Base-by-base conservation (phyloP, 1,139 yeast genomes). In the Torulaspora globosa region DNA sequence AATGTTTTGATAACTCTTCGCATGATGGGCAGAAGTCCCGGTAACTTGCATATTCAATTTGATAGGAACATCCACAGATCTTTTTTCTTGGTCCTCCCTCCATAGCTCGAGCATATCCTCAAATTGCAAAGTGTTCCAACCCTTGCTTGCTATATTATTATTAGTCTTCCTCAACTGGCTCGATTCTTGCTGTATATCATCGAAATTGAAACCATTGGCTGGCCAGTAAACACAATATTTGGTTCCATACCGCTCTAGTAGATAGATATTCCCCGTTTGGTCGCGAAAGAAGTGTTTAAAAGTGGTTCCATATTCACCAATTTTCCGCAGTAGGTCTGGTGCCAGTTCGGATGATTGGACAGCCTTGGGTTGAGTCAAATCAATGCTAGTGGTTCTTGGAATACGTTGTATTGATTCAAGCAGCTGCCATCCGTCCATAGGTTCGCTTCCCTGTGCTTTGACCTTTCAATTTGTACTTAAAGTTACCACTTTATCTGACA, bases 371-470 rank as follows among this genome's bases (percentile, higher is more conserved):
- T 30, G 37, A 11, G 38, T 26, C 14, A 35, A 24, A 36, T 51
- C 46, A 10, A 47, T 23, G 2, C 33, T 8, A 10, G 47, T n/a
- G 15, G 40, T 39, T 31, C 39, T 43, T 32, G 58, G 55, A 19
- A 56, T 37, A 6, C 24, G 28, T 27, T 29, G 35, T 36, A 48
- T 37, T 21, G 50, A 44, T 12, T 48, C 53, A n/a, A 50, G 28
- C 36, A 54, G 36, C 41, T 43, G 41, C 60, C 59, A 57, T 48
- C 47, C 41, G 39, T 48, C 50, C 60, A 57, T 57, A 41, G 40
- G 34, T 44, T 24, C 35, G 24, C 16, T 16, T 15, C n/a, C 16
- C 16, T 19, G 23, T 16, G 14, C 12, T 31, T 16, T 36, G 19
- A 12, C 29, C 30, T 5, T 14, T 18, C 40, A 30, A 36, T 28